Evolutionary conservation across 495 filamentous ascomycete genomes (phyloP), one percentile per base, ranked within the genome.

Genomic region (Annulohypoxylon stygium): DNA sequence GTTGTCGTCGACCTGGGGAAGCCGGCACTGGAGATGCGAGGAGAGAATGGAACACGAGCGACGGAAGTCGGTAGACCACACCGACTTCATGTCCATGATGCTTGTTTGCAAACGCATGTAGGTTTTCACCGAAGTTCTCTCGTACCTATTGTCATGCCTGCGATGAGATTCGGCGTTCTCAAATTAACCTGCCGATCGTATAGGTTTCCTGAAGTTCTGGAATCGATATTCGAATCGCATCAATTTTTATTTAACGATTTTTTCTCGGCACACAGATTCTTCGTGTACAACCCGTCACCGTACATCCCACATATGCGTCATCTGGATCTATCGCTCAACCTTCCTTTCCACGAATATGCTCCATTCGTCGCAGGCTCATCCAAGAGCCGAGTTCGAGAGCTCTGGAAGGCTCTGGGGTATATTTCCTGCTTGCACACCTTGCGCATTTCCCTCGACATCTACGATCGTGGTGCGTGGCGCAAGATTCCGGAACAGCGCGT

Each of bases 181-280:
- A 12, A 41, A 67, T 63, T 45, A 41, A 63, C 30, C 16, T 30
- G 14, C 14, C 5, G 18, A 5, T 6, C 37, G 12, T 59, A 1
- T 67, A 79, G 77, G 72, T 76, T 77, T 30, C 77, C 75, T 10
- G 77, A 79, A 68, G 73, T 77, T 7, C 16, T 77, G 1, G 70
- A 74, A 25, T 79, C 77, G 8, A 77, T 79, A 26, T 58, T 79
- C 10, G 75, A 77, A 54, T 74, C 67, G 10, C 73, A 79, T 48
- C 63, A 77, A 55, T 65, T 79, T 12, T 25, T 79, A 33, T 76
- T 79, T 62, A 79, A 77, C 48, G 75, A 77, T 18, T 37, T 76
- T 25, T 77, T 71, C 70, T 77, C 77, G 11, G 77, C 77, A 5
- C 70, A 79, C n/a, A 66, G 75, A n/a, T 79, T 79, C 43, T 69